phyloP scores from a whole-genome alignment of 2,329 filamentous ascomycete genomes.

The Thermothelomyces thermophilus region DNA sequence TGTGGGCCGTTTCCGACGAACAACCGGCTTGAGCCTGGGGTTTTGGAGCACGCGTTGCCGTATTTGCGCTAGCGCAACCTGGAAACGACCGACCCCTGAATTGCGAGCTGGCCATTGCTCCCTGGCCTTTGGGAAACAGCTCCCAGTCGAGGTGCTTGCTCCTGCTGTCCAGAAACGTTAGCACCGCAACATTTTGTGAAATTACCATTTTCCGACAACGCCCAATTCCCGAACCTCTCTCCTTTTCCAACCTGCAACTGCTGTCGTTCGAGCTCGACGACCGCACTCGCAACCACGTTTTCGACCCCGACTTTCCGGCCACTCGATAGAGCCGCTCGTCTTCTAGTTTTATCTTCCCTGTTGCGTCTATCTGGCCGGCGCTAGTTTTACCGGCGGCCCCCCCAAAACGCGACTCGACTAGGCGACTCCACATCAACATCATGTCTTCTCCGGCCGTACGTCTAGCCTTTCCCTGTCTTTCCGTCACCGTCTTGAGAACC shows the following conservation, averaged over 20 bases:
- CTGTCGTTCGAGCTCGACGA: slow-evolving; percentile 21
- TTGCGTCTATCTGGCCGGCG: slow-evolving; percentile 16
- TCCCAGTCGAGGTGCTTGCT: slow-evolving; percentile 16
- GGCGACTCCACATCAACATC: slow-evolving; percentile 17
- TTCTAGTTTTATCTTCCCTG: slow-evolving; percentile 18
- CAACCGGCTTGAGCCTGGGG: slow-evolving; percentile 6
- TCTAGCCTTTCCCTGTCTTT: slow-evolving; percentile 21
- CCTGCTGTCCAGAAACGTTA: slow-evolving; percentile 17
- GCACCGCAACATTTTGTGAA: slow-evolving; percentile 35
- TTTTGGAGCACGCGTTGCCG: slow-evolving; percentile 8
- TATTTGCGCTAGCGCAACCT: slow-evolving; percentile 10
- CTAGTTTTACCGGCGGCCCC: slow-evolving; percentile 22
- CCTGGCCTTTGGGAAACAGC: slow-evolving; percentile 8
- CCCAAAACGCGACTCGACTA: slow-evolving; percentile 17
- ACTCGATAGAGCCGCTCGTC: slow-evolving; percentile 20
- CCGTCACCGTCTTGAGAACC: slow-evolving; percentile 12
- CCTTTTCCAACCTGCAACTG: slow-evolving; percentile 24
- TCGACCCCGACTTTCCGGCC: slow-evolving; percentile 18
- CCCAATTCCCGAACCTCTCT: slow-evolving; percentile 23
- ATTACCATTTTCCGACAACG: slow-evolving; percentile 31
- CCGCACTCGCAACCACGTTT: slow-evolving; percentile 18
- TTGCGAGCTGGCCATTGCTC: slow-evolving; percentile 19
- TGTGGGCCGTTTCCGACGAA: background rate
- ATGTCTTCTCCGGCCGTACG: slow-evolving; percentile 32
- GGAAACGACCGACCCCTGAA: slow-evolving; percentile 22